Percentiles rank a stretch among this genome's conserved stretches.
These are phyloP conservation scores for Polysphondylium violaceum DNA, from an alignment of 78 protist species.

Conservation along the genomic window DNA sequence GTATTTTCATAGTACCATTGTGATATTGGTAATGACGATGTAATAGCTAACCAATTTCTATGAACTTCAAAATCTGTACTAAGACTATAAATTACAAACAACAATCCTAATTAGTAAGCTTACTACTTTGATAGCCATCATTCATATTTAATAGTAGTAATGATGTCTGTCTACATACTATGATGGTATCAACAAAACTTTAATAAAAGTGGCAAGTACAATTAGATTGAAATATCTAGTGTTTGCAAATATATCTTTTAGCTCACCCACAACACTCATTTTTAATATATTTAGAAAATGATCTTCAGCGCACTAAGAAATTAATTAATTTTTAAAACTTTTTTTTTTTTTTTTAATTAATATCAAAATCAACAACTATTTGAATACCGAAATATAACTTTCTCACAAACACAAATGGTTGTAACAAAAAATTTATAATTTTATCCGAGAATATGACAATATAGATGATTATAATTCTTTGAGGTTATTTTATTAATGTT, in stretches of 20 bases:
- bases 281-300: no score
- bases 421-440: no score
- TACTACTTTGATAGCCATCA: background rate
- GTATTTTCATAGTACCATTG: slow-evolving; percentile 94
- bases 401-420: no score
- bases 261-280: background rate
- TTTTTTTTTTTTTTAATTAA: no score
- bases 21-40: slow-evolving; percentile 89
- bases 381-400: no score
- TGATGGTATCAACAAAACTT: slow-evolving; percentile 49
- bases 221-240: slow-evolving; percentile 28
- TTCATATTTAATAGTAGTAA: background rate
- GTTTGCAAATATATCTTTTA: background rate
- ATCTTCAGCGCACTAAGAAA: no score
- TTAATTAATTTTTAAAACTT: no score
- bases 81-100: background rate
- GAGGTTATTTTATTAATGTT: no score
- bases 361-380: no score
- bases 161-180: slow-evolving; percentile 5
- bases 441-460: no score
- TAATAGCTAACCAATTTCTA: slow-evolving; percentile 98
- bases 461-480: no score
- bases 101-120: background rate
- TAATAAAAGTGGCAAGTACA: slow-evolving; percentile 3
- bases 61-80: slow-evolving; percentile 97